Percentiles rank a stretch among this genome's conserved stretches.
Evolutionary conservation across 2,329 filamentous ascomycete species (phyloP).

Genomic region (Monilinia polystroma): DNA sequence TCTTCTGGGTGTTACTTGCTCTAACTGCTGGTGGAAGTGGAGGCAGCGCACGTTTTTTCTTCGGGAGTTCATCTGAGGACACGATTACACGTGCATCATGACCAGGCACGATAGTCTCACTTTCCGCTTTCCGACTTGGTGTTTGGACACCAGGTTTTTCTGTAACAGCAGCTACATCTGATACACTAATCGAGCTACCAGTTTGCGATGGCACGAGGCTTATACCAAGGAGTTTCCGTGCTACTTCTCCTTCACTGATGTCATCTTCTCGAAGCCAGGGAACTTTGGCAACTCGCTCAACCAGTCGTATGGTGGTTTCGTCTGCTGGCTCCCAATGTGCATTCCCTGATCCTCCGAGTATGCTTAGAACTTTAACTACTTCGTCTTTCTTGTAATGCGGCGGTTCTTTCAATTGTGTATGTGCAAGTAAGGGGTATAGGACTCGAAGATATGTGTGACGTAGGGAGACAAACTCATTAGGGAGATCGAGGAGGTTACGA

Average conservation of each 20-base stretch:
- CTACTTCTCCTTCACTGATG: slow-evolving; percentile 48
- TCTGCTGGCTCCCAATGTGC: slow-evolving; percentile 78
- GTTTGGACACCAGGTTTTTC: slow-evolving; percentile 83
- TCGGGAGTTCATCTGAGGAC: slow-evolving; percentile 25
- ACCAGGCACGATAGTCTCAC: slow-evolving; percentile 35
- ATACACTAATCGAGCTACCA: slow-evolving; percentile 73
- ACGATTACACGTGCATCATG: slow-evolving; percentile 29
- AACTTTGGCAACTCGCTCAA: slow-evolving; percentile 71
- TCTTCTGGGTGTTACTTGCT: slow-evolving; percentile 35
- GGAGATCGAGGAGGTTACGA: slow-evolving; percentile 92
- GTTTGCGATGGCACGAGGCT: slow-evolving; percentile 63
- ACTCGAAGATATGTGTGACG: slow-evolving; percentile 95
- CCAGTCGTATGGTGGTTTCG: slow-evolving; percentile 74
- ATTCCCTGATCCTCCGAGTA: slow-evolving; percentile 66
- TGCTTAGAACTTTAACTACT: slow-evolving; percentile 70
- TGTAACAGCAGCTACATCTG: slow-evolving; percentile 74
- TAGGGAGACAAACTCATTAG: slow-evolving; percentile 73
- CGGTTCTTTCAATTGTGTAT: slow-evolving; percentile 84
- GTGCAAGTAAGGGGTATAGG: slow-evolving; percentile 81
- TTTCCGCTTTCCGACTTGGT: slow-evolving; percentile 59
- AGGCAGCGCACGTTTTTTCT: slow-evolving; percentile 33
- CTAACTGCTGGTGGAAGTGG: slow-evolving; percentile 33
- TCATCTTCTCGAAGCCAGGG: slow-evolving; percentile 59
- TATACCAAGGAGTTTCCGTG: slow-evolving; percentile 66
- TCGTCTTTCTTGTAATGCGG: slow-evolving; percentile 92